Percentiles rank a stretch among this genome's conserved stretches.
These are phyloP conservation scores for Penicillium alfredii DNA, from an alignment of 495 filamentous ascomycete genomes.

Conservation along the genomic window DNA sequence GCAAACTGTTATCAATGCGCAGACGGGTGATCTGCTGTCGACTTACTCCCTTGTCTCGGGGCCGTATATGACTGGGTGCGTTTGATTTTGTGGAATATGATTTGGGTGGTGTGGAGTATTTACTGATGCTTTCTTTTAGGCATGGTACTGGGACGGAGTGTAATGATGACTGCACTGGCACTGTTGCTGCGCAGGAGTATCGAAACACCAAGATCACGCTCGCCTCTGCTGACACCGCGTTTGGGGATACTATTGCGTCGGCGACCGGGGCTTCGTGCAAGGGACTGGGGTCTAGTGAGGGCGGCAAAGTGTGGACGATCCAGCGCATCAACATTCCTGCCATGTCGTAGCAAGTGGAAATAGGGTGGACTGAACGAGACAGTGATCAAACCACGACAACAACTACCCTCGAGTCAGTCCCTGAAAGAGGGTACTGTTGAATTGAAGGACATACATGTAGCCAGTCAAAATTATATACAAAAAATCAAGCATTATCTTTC, in stretches of 20 bases:
- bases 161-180: conserved; percentile 27
- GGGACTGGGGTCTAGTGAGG: conserved; percentile 24
- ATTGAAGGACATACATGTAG: not conserved
- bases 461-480: not conserved
- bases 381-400: too few relatives aligned
- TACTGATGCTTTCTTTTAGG: too few relatives aligned
- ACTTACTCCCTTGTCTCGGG: conserved; percentile 26
- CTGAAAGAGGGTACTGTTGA: too few relatives aligned
- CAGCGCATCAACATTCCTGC: conserved; percentile 26
- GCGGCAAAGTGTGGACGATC: conserved; percentile 34
- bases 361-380: not conserved
- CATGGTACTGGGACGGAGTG: conserved; percentile 38
- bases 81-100: not conserved
- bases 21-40: conserved; percentile 26
- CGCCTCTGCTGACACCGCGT: conserved; percentile 25
- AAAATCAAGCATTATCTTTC: conserved; percentile 10
- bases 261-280: conserved; percentile 23
- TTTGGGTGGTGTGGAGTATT: too few relatives aligned
- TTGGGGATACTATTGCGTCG: conserved; percentile 29
- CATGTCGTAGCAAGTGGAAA: conserved; percentile 13
- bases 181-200: conserved; percentile 30
- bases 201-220: conserved; percentile 32
- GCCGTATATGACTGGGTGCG: conserved; percentile 34
- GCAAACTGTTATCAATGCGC: conserved; percentile 31
- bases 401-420: too few relatives aligned